A percentile compares a stretch with the other conserved stretches of the same genome.
Evolutionary conservation across 257 asterid species (phyloP).

Genomic region (Eucommia ulmoides): DNA sequence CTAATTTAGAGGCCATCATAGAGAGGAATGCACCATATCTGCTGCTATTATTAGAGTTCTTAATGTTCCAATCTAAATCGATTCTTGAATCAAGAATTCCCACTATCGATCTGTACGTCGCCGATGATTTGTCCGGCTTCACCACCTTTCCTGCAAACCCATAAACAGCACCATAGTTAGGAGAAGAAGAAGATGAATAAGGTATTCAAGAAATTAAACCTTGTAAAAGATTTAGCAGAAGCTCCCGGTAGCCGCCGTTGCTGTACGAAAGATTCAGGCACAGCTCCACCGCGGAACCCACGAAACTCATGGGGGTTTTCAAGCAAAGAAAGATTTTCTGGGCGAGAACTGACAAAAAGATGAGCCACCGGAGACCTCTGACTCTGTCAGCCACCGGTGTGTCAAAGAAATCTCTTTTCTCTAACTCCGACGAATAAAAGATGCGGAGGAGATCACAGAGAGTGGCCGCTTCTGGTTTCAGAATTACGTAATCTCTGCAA

Average conservation of each 20-base stretch:
- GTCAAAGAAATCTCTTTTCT: slow-evolving; percentile 20
- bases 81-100: slow-evolving; percentile 36
- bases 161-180: not conserved
- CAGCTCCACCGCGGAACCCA: slow-evolving; percentile 30
- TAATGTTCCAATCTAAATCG: slow-evolving; percentile 20
- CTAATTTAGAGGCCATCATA: slow-evolving; percentile 54
- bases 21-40: slow-evolving; percentile 24
- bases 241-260: slow-evolving; percentile 40
- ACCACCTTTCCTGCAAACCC: slow-evolving; percentile 30
- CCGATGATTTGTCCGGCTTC: slow-evolving; percentile 41
- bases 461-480: slow-evolving; percentile 35
- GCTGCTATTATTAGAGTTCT: slow-evolving; percentile 2
- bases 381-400: slow-evolving; percentile 7
- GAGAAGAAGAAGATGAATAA: not conserved
- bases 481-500: too few species aligned
- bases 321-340: slow-evolving; percentile 27
- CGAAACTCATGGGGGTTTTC: slow-evolving; percentile 29
- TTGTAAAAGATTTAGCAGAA: slow-evolving; percentile 29
- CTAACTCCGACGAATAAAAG: slow-evolving; percentile 25
- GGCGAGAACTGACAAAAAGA: slow-evolving; percentile 35
- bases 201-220: slow-evolving; percentile 22
- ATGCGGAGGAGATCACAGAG: slow-evolving; percentile 28
- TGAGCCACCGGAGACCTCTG: slow-evolving; percentile 38
- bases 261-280: slow-evolving; percentile 28
- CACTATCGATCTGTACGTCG: slow-evolving; percentile 24